A percentile compares a stretch with the other conserved stretches of the same genome.
These are phyloP conservation scores for Acer negundo DNA, from an alignment of 345 rosid species.

Conservation along the genomic window DNA sequence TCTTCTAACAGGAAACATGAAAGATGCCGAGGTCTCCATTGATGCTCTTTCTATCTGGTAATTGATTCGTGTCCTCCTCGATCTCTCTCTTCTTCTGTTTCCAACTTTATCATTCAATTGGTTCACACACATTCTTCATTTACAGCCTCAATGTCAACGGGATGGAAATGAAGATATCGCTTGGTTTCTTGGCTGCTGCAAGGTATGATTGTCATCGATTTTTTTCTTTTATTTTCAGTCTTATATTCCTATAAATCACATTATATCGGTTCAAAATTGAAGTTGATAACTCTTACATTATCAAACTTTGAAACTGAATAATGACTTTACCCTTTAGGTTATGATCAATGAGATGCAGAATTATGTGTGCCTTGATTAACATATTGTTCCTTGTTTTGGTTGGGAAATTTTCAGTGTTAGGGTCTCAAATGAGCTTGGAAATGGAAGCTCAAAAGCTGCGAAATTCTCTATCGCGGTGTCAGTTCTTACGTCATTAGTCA, in stretches of 20 bases:
- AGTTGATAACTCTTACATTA: neutral
- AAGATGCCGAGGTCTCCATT: conserved; percentile 67
- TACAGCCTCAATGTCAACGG: conserved; percentile 73
- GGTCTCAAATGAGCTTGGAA: conserved; percentile 83
- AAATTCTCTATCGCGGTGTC: conserved; percentile 50
- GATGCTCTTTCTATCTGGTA: conserved; percentile 91
- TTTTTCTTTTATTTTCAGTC: neutral
- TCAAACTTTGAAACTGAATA: neutral
- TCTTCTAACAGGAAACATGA: conserved; percentile 65
- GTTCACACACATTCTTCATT: neutral
- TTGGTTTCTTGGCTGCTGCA: conserved; percentile 78
- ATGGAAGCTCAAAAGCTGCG: conserved; percentile 58
- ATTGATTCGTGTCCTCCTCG: neutral
- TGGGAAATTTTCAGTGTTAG: conserved; percentile 52
- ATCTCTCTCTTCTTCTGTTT: neutral
- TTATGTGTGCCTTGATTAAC: neutral
- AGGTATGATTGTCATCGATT: conserved; percentile 35
- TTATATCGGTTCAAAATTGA: neutral
- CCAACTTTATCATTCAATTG: neutral
- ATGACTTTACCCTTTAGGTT: neutral
- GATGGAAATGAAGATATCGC: conserved; percentile 79
- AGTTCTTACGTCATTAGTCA: conserved; percentile 49
- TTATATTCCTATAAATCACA: too few species aligned
- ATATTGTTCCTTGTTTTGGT: neutral
- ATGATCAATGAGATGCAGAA: neutral